Conservation (phyloP, 306 rosid genomes). For the Fragaria nilgerrensis region DNA sequence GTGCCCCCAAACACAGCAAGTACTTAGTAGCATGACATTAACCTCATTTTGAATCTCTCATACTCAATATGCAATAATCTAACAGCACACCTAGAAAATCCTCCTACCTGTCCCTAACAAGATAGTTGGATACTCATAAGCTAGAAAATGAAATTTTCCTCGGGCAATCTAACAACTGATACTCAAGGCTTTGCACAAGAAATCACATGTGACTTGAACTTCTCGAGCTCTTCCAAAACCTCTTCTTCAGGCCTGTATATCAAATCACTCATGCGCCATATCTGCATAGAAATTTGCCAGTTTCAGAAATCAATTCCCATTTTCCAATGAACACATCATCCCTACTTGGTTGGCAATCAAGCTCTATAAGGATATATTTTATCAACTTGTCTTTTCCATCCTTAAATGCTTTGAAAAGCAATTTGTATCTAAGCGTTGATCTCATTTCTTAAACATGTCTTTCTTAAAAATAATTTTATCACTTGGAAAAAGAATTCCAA, state of each 20-base stretch:
- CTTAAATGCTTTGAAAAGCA: not conserved
- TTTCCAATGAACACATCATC: not conserved
- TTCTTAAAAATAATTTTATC: not conserved
- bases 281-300: conserved; percentile 47
- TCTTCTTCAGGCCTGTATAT: conserved; percentile 95
- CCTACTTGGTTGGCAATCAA: not conserved
- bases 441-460: not conserved
- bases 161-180: not conserved
- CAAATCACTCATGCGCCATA: conserved; percentile 99
- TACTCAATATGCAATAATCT: not conserved
- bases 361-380: not conserved
- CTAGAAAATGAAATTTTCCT: not conserved
- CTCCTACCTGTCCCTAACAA: conserved; percentile 3
- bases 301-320: not conserved
- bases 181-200: conserved; percentile 71
- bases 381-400: not conserved
- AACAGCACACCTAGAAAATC: not conserved
- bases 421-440: not conserved
- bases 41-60: not conserved
- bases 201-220: conserved; percentile 86
- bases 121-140: not conserved
- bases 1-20: not conserved
- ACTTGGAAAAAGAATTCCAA: not conserved
- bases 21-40: not conserved
- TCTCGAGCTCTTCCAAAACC: conserved; percentile 93